Conservation (phyloP, 169 alveolate species). For the Babesia bovis region DNA sequence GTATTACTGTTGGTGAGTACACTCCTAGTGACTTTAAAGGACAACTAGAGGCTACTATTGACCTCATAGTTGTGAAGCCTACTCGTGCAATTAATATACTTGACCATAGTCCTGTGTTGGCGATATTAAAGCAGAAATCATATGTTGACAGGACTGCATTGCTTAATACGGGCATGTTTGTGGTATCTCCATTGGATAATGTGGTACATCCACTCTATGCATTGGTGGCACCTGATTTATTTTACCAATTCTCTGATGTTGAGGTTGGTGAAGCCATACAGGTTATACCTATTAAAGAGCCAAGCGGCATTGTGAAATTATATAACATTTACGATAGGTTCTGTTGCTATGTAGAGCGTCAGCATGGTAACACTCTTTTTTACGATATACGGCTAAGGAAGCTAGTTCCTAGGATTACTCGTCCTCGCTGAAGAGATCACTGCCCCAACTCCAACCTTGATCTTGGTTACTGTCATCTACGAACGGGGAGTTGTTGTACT, state of each 20-base stretch:
- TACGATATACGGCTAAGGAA: constrained; percentile 37
- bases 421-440: constrained; percentile 46
- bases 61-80: not conserved
- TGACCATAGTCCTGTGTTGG: not conserved
- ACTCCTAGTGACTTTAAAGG: constrained; percentile 22
- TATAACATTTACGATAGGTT: constrained; percentile 6
- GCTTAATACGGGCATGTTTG: constrained; percentile 14
- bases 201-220: constrained; percentile 45
- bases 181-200: not conserved
- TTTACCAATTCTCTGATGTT: constrained; percentile 36
- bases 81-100: not conserved
- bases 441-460: constrained; percentile 66
- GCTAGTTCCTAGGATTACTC: constrained; percentile 47
- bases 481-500: constrained; percentile 30
- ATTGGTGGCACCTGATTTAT: constrained; percentile 26
- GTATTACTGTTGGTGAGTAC: not conserved
- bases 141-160: constrained; percentile 20
- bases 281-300: not conserved
- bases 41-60: constrained; percentile 21
- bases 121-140: constrained; percentile 16
- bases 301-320: constrained; percentile 3
- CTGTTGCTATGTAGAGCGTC: constrained; percentile 35
- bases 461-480: constrained; percentile 35
- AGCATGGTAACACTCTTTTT: constrained; percentile 42
- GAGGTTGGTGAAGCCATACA: constrained; percentile 41